Base-by-base conservation (phyloP, 2,329 filamentous ascomycete species). In the Alternaria atra region DNA sequence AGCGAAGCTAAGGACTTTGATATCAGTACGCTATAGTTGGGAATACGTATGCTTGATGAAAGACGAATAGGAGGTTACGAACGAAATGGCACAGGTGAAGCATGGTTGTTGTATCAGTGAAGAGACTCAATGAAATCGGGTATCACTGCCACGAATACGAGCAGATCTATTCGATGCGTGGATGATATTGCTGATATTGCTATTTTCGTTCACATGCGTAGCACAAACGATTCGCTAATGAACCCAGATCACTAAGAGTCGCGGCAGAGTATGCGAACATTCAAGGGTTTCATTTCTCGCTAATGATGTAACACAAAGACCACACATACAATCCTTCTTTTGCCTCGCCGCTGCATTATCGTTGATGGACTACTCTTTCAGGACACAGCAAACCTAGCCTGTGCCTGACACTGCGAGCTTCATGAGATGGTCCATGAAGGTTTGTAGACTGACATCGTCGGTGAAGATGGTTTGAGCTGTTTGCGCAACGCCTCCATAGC, bases 381-480 rank as follows among this genome's bases (percentile, higher is more conserved):
- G 46, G 37, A 3, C 9, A 6, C 13, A 12, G 2, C 20, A 5
- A 17, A 39, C 27, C 47, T 70, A 78, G 52, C 76, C 68, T 27
- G 76, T 78, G 17, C 77, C 77, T 8, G 74, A 76, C 6, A 79
- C 77, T 13, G 77, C 77, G 58, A 79, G 66, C 92, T 99, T 99
- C 95, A 99, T 99, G 78, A 99, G 84, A 82, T 98, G 94, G 74
- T 99, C 95, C 95, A 99, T 99, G 78, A 99, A 99, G 1, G 94
- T 98, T 81, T 98, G 94, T 76, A 99, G 83, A 55, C 93, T 97
- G 55, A 99, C 95, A 79, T 99, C 95, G 75, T 99, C 95, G 1
- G 95, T 99, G 82, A 99, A 99, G 73, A 99, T 99, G 5, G 95
- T 99, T 81, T 99, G 95, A 8, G 94, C 94, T 47, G 91, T 94